phyloP scores from a whole-genome alignment of 768 basidiomycete species.

The Tylopilus felleus region DNA sequence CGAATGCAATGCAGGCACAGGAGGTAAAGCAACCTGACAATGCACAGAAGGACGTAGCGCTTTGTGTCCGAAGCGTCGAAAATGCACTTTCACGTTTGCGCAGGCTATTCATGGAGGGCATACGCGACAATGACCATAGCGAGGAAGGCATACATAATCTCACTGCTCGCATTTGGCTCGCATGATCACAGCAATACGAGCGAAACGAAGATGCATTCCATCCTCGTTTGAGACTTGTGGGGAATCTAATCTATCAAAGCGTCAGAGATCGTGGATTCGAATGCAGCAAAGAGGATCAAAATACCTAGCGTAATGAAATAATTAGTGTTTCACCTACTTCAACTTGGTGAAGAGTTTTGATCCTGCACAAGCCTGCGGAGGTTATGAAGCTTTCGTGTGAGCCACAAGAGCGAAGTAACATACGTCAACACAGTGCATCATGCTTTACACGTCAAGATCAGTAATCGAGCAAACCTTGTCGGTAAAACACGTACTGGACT shows the following conservation, averaged over 20 bases:
- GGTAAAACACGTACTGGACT: constrained; percentile 63
- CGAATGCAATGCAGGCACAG: background rate
- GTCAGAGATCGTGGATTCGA: background rate
- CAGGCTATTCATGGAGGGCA: background rate
- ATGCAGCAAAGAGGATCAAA: background rate
- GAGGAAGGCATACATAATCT: no score
- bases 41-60: background rate
- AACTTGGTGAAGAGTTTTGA: constrained; percentile 85
- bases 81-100: background rate
- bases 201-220: constrained; percentile 10
- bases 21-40: background rate
- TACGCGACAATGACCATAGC: background rate
- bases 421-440: constrained; percentile 95
- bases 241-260: constrained; percentile 13
- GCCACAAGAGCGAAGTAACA: constrained; percentile 25
- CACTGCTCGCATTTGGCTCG: background rate
- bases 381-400: constrained; percentile 3
- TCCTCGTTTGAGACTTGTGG: constrained; percentile 1
- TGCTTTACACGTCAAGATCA: constrained; percentile 38
- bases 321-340: constrained; percentile 19
- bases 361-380: constrained; percentile 49
- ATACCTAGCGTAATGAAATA: constrained; percentile 17
- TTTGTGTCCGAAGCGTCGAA: background rate
- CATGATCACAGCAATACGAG: background rate
- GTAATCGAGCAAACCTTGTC: background rate